Base-by-base conservation (phyloP, 139 green algal genomes). In the Chlorella sorokiniana region DNA sequence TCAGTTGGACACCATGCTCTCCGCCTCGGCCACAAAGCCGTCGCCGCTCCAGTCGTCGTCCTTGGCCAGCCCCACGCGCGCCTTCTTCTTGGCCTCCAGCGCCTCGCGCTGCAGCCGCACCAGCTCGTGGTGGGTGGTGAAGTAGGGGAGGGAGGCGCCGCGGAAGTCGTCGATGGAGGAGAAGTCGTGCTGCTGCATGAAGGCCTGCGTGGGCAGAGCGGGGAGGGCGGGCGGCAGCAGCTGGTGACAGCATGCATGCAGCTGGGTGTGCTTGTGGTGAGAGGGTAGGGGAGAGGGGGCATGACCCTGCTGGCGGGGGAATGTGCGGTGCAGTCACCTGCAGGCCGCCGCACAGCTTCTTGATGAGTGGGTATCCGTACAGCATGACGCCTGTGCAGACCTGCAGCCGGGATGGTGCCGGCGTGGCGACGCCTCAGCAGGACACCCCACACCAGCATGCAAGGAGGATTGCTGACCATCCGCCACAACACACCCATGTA, bases 321-420 rank as follows among this genome's bases (percentile, higher is more conserved):
- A n/a, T n/a, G n/a, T n/a, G n/a, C n/a, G n/a, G n/a, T n/a, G n/a
- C n/a, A n/a, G n/a, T 85, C 48, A 83, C 84, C 88, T 98, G 95
- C 80, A 99, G 91, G 11, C 90, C 96, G 14, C 88, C 96, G 67
- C 89, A 95, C 54, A 99, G 91, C n/a, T 91, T 91, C 82, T 98
- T 93, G 23, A 98, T 90, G 62, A 99, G 68, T 0, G 89, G 88
- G 86, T 99, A 99, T 29, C 96, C 96, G 82, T 99, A 94, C 70
- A 99, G 85, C 96, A 99, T 99, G 25, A 99, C 94, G 27, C 96
- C 96, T 3, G 96, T 98, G 91, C 96, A 99, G 67, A 99, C 96
- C 92, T 98, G 92, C 42, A n/a, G n/a, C n/a, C n/a, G n/a, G 85
- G 4, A 51, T 42, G n/a, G 42, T 23, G 27, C 5, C 2, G 22